Percentiles rank a stretch among this genome's conserved stretches.
These are phyloP conservation scores for Fusarium anguioides DNA, from an alignment of 2,329 filamentous ascomycete species.

Conservation along the genomic window DNA sequence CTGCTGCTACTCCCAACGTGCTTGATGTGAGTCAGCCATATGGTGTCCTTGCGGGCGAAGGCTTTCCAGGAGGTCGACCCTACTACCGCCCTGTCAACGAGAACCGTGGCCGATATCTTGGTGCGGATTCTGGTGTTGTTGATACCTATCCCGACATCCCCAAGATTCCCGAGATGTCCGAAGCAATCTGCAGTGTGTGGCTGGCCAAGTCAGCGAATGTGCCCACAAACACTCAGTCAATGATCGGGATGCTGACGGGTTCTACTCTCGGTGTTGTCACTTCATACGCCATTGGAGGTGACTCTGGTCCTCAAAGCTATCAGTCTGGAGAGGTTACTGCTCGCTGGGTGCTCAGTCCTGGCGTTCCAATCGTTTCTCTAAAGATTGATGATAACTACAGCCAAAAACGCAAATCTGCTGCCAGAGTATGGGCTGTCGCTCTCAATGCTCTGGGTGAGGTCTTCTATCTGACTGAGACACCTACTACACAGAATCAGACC, in stretches of 20 bases:
- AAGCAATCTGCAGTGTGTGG: conserved; percentile 85
- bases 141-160: conserved; percentile 80
- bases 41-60: conserved; percentile 87
- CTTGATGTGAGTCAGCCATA: conserved; percentile 92
- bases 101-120: conserved; percentile 80
- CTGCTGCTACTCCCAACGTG: conserved; percentile 82
- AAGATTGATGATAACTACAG: conserved; percentile 86
- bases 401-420: conserved; percentile 72
- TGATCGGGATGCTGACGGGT: conserved; percentile 84
- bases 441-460: conserved; percentile 94
- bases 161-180: conserved; percentile 73
- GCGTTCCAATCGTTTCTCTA: conserved; percentile 88
- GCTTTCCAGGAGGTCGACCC: conserved; percentile 82
- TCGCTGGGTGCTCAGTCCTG: conserved; percentile 90
- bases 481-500: conserved; percentile 63
- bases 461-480: conserved; percentile 82
- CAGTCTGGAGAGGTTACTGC: conserved; percentile 83
- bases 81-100: conserved; percentile 83
- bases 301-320: conserved; percentile 69
- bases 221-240: conserved; percentile 76
- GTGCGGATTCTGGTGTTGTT: conserved; percentile 67
- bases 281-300: conserved; percentile 78
- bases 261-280: conserved; percentile 87
- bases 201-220: conserved; percentile 84
- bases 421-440: conserved; percentile 89